These are phyloP conservation scores for Penicillium italicum DNA, from an alignment of 2,329 filamentous ascomycete species.

Conservation along the genomic window DNA sequence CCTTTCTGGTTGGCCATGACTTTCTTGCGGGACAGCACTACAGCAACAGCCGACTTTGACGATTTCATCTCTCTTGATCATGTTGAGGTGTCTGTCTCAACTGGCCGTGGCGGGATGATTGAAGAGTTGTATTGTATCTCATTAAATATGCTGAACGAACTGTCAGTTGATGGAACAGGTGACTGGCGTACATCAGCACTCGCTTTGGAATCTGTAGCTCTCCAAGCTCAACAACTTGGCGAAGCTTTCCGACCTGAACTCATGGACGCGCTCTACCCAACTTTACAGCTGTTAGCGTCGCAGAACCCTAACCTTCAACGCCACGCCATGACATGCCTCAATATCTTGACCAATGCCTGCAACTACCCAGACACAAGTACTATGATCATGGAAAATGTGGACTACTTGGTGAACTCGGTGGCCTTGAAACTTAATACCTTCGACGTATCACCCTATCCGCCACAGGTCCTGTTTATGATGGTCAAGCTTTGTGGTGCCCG, in stretches of 20 bases:
- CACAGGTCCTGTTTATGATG: conserved; percentile 92
- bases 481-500: conserved; percentile 76
- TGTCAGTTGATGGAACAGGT: conserved; percentile 34
- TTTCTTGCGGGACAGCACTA: conserved; percentile 58
- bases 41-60: conserved; percentile 54
- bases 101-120: conserved; percentile 36
- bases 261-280: conserved; percentile 84
- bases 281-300: conserved; percentile 84
- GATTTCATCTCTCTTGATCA: conserved; percentile 61
- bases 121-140: conserved; percentile 46
- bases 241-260: conserved; percentile 75
- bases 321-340: conserved; percentile 79
- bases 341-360: conserved; percentile 72
- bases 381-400: conserved; percentile 83
- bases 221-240: conserved; percentile 66
- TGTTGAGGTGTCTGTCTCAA: conserved; percentile 27
- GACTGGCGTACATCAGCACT: conserved; percentile 76
- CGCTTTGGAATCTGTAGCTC: conserved; percentile 73
- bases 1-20: conserved; percentile 78
- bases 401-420: conserved; percentile 94
- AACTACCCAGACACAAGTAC: conserved; percentile 70
- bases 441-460: conserved; percentile 85
- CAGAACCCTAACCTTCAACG: conserved; percentile 63
- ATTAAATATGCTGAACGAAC: conserved; percentile 40
- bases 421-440: conserved; percentile 85